Percentiles rank a stretch among this genome's conserved stretches.
Conservation (phyloP, 2,329 filamentous ascomycete species). For the Leptographium flavum region DNA sequence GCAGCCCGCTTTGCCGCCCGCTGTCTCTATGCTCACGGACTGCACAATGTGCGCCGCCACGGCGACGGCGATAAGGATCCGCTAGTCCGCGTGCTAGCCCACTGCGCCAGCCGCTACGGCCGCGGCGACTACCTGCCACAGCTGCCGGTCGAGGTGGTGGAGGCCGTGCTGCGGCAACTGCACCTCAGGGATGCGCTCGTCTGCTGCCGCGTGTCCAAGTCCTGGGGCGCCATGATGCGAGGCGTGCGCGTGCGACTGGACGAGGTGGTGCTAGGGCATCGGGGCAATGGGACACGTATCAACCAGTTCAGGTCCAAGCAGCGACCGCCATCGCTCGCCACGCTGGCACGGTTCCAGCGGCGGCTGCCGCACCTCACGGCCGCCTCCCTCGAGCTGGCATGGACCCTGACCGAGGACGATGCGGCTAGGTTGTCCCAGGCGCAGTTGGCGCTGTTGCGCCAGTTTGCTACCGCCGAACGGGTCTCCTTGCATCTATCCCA, state of each 20-base stretch:
- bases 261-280: background rate
- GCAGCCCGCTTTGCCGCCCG: slow-evolving; percentile 6
- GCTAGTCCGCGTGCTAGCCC: background rate
- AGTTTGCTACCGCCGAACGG: background rate
- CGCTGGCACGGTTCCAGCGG: background rate
- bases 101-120: slow-evolving; percentile 4
- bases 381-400: background rate
- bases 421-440: no score
- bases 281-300: no score
- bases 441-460: background rate
- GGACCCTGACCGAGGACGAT: no score
- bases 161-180: slow-evolving; percentile 6
- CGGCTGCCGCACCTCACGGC: background rate
- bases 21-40: slow-evolving; percentile 10
- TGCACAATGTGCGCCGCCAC: slow-evolving; percentile 6
- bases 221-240: slow-evolving; percentile 1
- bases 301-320: no score
- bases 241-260: background rate
- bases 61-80: background rate
- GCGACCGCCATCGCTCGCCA: background rate
- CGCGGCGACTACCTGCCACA: slow-evolving; percentile 6
- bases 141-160: slow-evolving; percentile 7
- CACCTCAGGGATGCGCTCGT: slow-evolving; percentile 2
- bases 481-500: background rate
- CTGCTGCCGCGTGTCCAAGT: slow-evolving; percentile 5